phyloP scores from a whole-genome alignment of 495 filamentous ascomycete genomes.

The Pyrenopolyporus hunteri region DNA sequence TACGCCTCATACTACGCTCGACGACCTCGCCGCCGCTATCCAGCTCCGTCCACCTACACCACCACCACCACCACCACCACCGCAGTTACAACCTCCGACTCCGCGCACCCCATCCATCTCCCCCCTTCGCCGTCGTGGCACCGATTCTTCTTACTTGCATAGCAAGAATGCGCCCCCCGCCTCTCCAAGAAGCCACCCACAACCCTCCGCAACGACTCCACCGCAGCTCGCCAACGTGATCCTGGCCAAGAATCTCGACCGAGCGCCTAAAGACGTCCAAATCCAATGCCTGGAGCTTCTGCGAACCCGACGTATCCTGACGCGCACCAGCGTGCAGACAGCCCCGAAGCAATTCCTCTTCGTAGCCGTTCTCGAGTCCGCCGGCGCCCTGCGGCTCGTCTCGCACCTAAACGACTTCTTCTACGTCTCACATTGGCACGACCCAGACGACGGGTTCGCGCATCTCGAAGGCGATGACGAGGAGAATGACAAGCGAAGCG shows the following conservation, averaged over 20 bases:
- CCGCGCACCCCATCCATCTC: constrained; percentile 25
- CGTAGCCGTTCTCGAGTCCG: constrained; percentile 67
- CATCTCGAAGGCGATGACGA: constrained; percentile 63
- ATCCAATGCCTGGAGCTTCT: constrained; percentile 88
- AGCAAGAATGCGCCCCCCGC: background rate
- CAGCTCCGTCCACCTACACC: constrained; percentile 36
- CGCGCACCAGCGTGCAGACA: constrained; percentile 69
- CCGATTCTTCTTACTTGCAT: constrained; percentile 18
- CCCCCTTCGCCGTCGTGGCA: constrained; percentile 24
- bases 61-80: constrained; percentile 1
- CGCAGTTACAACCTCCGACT: constrained; percentile 21
- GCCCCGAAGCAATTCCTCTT: constrained; percentile 84
- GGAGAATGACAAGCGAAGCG: constrained; percentile 5
- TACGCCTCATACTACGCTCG: constrained; percentile 71
- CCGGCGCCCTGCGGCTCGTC: constrained; percentile 38
- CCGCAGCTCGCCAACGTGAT: constrained; percentile 75
- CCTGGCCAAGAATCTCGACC: constrained; percentile 79
- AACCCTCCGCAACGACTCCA: constrained; percentile 5
- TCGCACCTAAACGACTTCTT: constrained; percentile 78
- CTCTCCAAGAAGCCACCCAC: background rate
- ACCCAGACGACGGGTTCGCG: constrained; percentile 70
- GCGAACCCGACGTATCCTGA: constrained; percentile 76
- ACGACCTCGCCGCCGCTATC: constrained; percentile 77
- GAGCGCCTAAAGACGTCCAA: constrained; percentile 73
- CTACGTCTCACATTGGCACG: constrained; percentile 87